Base-by-base conservation (phyloP, 371 early-diverging fungal genomes). In the Basidiobolus meristosporus region DNA sequence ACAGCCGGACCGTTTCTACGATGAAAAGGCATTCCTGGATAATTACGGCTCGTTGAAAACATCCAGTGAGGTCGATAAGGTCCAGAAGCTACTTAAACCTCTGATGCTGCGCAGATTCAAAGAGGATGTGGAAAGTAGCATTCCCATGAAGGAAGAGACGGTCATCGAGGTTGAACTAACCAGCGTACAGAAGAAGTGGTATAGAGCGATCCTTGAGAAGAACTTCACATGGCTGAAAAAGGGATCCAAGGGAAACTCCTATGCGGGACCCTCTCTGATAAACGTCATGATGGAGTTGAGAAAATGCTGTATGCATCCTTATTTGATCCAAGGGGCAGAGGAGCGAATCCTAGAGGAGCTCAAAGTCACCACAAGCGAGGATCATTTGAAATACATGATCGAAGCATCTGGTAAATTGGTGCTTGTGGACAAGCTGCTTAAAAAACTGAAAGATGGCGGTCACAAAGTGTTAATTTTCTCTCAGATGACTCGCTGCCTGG, bases 81-180 rank as follows among this genome's bases (percentile, higher is more conserved):
- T 90, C 18, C 90, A 93, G 54, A 66, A 72, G 28, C 82, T 98
- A 41, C 57, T 99, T 38, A 73, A 77, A 52, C 97, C 98, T 2
- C 89, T 96, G 50, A 65, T 99, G 52, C 65, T 98, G 32, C 64
- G 98, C 29, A 70, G 98, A 42, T 61, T 96, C 47, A 99, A 98
- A 56, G 63, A 74, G n/a, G 98, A 98, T 65, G 77, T 92, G 11
- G 93, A 88, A 40, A 65, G 70, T 34, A 65, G 70, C 7, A 47
- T 95, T 39, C 93, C 92, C 10, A 82, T 75, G 50, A 92, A 95
- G 65, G 74, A 78, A 39, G 92, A 90, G 41, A 86, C 85, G 1
- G 77, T 90, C n/a, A 73, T 90, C 39, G 84, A 84, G 57, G 88
- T 77, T 37, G 75, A 77, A 45, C 52, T 89, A 22, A 87, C 90